Base-by-base conservation (phyloP, 2,329 filamentous ascomycete genomes). In the Diaporthe citrichinensis region DNA sequence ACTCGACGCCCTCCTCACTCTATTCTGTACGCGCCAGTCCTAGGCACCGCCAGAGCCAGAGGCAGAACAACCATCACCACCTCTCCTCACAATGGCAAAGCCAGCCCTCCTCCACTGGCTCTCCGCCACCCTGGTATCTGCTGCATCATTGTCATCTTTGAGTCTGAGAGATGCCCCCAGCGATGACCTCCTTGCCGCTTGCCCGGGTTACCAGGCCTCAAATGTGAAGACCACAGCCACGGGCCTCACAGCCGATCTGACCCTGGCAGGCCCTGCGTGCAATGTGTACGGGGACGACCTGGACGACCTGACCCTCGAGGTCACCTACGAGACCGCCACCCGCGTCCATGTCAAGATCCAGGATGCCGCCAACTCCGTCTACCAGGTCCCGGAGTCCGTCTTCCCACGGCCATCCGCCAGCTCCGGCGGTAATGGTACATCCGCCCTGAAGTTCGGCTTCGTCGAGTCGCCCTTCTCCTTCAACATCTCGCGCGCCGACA, bases 311-410 rank as follows among this genome's bases (percentile, higher is more conserved):
- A 87, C 88, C 61, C 83, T 95, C 69, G 89, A 89, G 39, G 91
- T 95, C 39, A 90, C 91, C 57, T 93, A 93, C 78, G 91, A 94
- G 79, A 89, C 90, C 93, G 92, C 91, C 59, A 86, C 89, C 31
- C 92, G 93, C n/a, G 88, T 95, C 4, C 94, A 95, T 80, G 91
- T 95, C 80, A 90, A 93, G 79, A 94, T 95, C 74, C 91, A 92
- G 77, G 94, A 96, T 82, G 87, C 89, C 8, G 89, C 86, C n/a
- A 88, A 93, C 77, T 88, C 91, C 39, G 92, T 94, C 62, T 96
- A 94, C 80, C 94, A 96, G 81, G 90, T 96, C 1, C 94, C 94
- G 17, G 91, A 93, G 49, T 89, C 89, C 3, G 90, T 95, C 36
- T 85, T 96, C 31, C 88, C 92, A 3, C 90, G 93, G 0, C 92